Percentiles rank a stretch among this genome's conserved stretches.
These are phyloP conservation scores for Cicer cuneatum DNA, from an alignment of 306 rosid species.

Conservation along the genomic window DNA sequence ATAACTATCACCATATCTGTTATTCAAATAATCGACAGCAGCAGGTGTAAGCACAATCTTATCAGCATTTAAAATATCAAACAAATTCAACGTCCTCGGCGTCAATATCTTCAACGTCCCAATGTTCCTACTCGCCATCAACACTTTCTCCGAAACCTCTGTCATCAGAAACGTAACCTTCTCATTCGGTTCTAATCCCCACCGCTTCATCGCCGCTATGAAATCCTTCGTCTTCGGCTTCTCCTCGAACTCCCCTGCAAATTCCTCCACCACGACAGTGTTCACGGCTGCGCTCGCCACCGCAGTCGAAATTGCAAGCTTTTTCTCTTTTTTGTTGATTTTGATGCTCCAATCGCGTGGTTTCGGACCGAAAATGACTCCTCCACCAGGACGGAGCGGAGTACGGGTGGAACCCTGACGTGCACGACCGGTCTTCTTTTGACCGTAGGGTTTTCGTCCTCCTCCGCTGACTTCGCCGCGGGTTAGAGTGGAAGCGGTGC, in stretches of 20 bases:
- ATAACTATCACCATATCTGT: conserved; percentile 67
- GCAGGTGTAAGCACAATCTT: conserved; percentile 74
- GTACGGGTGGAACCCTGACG: conserved; percentile 78
- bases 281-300: conserved; percentile 71
- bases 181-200: conserved; percentile 95
- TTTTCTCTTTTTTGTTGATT: conserved; percentile 88
- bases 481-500: conserved; percentile 94
- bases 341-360: conserved; percentile 94
- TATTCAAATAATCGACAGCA: conserved; percentile 78
- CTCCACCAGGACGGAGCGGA: conserved; percentile 91
- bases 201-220: conserved; percentile 76
- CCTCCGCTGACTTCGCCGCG: conserved; percentile 90
- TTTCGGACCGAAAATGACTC: conserved; percentile 85
- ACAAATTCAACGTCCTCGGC: conserved; percentile 89
- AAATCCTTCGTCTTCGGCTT: conserved; percentile 87
- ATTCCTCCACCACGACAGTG: conserved; percentile 88
- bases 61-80: conserved; percentile 84
- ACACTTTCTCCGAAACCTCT: conserved; percentile 69
- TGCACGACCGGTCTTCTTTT: conserved; percentile 89
- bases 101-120: conserved; percentile 84
- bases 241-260: conserved; percentile 71
- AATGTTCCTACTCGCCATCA: conserved; percentile 79
- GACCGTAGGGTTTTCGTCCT: conserved; percentile 77
- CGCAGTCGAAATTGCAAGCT: conserved; percentile 88
- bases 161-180: conserved; percentile 69